phyloP scores from a whole-genome alignment of 2,329 filamentous ascomycete species.

The Colletotrichum tropicale region DNA sequence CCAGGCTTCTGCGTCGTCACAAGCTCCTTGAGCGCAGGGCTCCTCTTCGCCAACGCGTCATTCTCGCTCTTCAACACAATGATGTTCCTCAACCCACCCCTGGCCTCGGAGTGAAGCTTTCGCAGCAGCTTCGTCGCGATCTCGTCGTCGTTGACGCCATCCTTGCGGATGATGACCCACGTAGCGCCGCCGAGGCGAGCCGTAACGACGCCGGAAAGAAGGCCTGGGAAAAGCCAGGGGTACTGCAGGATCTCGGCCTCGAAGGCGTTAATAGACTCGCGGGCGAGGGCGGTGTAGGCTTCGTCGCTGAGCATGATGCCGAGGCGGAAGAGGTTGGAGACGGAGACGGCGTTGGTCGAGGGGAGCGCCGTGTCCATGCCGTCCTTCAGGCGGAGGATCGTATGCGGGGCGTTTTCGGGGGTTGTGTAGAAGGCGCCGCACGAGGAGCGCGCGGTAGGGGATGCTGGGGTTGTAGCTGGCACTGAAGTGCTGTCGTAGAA shows the following conservation, averaged over 20 bases:
- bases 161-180: slow-evolving; percentile 27
- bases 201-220: slow-evolving; percentile 78
- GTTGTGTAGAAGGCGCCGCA: slow-evolving; percentile 78
- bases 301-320: slow-evolving; percentile 71
- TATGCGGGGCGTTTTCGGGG: slow-evolving; percentile 63
- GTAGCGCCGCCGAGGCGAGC: slow-evolving; percentile 70
- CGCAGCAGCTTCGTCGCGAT: slow-evolving; percentile 12
- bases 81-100: slow-evolving; percentile 31
- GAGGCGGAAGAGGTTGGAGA: slow-evolving; percentile 84
- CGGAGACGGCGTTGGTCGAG: slow-evolving; percentile 87
- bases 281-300: slow-evolving; percentile 67
- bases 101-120: slow-evolving; percentile 26
- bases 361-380: slow-evolving; percentile 94
- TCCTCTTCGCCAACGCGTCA: slow-evolving; percentile 25
- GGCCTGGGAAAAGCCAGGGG: slow-evolving; percentile 85
- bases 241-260: slow-evolving; percentile 92
- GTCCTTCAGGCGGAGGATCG: slow-evolving; percentile 88
- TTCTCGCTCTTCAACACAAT: slow-evolving; percentile 21
- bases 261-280: slow-evolving; percentile 81
- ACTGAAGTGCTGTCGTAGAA: slow-evolving; percentile 72
- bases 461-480: slow-evolving; percentile 27
- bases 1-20: slow-evolving; percentile 9
- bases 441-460: slow-evolving; percentile 42
- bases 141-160: slow-evolving; percentile 7
- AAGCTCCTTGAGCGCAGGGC: slow-evolving; percentile 23